Conservation (phyloP, 441 rosid genomes). For the Biscutella laevigata region DNA sequence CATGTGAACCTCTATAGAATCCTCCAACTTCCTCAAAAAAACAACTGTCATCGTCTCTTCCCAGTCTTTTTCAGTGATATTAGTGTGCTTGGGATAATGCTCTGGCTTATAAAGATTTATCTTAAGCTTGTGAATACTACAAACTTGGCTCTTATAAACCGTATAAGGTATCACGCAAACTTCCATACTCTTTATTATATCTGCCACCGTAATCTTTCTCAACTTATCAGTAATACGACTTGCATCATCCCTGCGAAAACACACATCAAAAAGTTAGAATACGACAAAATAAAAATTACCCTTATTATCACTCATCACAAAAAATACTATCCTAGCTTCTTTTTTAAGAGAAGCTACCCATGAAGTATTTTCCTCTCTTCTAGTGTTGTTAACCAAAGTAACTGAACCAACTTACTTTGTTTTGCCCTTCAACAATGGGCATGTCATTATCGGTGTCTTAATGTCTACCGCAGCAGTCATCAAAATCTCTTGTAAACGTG, state of each 20-base stretch:
- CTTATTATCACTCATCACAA: no score
- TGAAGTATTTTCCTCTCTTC: background rate
- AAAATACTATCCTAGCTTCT: background rate
- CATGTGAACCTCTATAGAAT: constrained; percentile 71
- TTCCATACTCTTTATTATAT: constrained; percentile 61
- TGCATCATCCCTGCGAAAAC: constrained; percentile 62
- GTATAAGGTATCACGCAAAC: constrained; percentile 55
- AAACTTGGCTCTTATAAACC: constrained; percentile 30
- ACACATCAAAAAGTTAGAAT: constrained; percentile 1
- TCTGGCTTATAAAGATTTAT: constrained; percentile 62
- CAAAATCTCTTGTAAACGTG: constrained; percentile 94
- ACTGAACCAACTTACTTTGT: constrained; percentile 49
- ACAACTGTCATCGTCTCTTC: constrained; percentile 41
- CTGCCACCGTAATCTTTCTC: constrained; percentile 77
- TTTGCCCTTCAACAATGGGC: constrained; percentile 64
- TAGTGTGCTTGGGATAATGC: constrained; percentile 43
- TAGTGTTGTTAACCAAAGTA: background rate
- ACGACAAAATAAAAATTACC: no score
- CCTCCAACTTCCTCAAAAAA: constrained; percentile 82
- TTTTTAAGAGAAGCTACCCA: background rate
- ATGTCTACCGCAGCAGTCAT: constrained; percentile 81
- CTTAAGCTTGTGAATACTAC: constrained; percentile 72
- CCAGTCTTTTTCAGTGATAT: constrained; percentile 52
- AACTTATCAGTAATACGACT: constrained; percentile 57
- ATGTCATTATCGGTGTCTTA: constrained; percentile 88